Evolutionary conservation across 163 green algal species (phyloP), one percentile per base, ranked within the genome.

Genomic region (Prototheca cutis): DNA sequence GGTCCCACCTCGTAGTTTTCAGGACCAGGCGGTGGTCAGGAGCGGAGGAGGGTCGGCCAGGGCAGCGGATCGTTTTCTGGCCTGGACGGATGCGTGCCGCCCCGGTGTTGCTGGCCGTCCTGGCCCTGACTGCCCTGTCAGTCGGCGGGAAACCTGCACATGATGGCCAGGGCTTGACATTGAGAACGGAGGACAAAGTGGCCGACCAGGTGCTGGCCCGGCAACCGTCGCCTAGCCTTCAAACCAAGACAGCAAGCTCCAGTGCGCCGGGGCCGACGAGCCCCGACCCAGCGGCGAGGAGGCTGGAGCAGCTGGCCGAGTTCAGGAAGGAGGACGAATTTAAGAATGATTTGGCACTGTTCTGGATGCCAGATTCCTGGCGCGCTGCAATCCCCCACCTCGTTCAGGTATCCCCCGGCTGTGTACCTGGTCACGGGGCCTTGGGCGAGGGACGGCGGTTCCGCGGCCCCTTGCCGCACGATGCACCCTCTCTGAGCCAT

Each of bases 261-360:
- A 17, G 17, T 21, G 28, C 29, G 28, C 17, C 13, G 48, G 48
- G 53, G 33, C 8, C 53, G 10, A 28, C 29, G 23, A 10, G 28
- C 15, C 55, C 42, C 42, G 42, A 17, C 42, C 17, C 42, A 5
- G 6, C 25, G 10, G 25, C 42, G 18, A 17, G 42, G 17, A 48
- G 40, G 53, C 30, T 27, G 3, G 23, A 58, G 30, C 33, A 28
- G 17, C 36, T 61, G 7, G 39, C 17, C 2, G 48, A 77, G 29
- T 59, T 93, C 7, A 33, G 40, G 5, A 74, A 79, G 55, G 86
- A 94, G 66, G 80, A 89, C 64, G 71, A 76, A 17, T 94, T 83
- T 80, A 92, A 92, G 66, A 90, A 90, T 62, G 48, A 66, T 28
- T 65, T 94, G n/a, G 74, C 86, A 15, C 73, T 89, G 45, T 85